phyloP scores from a whole-genome alignment of 139 green algal genomes.

The Raphidocelis subcapitata region DNA sequence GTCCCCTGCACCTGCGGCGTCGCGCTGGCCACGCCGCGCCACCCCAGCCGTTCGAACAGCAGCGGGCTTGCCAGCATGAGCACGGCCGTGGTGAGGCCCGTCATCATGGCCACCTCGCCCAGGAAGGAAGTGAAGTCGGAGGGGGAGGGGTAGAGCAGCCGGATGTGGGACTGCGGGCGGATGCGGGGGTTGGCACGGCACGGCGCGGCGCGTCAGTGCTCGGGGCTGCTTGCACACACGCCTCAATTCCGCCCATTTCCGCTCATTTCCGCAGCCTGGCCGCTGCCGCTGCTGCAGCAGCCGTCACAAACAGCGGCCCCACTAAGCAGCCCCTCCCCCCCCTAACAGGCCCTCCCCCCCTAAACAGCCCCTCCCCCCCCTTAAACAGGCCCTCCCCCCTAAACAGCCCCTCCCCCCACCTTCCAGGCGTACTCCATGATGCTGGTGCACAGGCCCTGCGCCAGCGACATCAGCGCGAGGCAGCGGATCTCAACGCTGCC shows the following conservation, averaged over 20 bases:
- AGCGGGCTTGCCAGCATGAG: slow-evolving; percentile 82
- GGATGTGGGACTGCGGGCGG: slow-evolving; percentile 78
- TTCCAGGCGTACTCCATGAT: slow-evolving; percentile 96
- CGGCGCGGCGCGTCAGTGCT: too few relatives aligned
- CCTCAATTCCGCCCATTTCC: too few relatives aligned
- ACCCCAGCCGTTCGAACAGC: slow-evolving; percentile 81
- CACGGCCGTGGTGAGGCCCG: slow-evolving; percentile 76
- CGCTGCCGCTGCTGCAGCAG: too few relatives aligned
- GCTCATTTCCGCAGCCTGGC: too few relatives aligned
- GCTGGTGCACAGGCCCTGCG: slow-evolving; percentile 78
- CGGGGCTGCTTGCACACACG: too few relatives aligned
- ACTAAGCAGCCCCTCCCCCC: too few relatives aligned
- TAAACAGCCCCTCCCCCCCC: too few relatives aligned
- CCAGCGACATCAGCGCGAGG: slow-evolving; percentile 89
- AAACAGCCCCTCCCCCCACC: too few relatives aligned
- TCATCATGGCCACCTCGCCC: slow-evolving; percentile 80
- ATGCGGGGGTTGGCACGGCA: too few relatives aligned
- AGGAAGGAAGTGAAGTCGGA: slow-evolving; percentile 76
- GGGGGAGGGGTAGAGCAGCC: slow-evolving; percentile 79
- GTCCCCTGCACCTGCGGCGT: slow-evolving; percentile 64
- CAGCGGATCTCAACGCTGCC: slow-evolving; percentile 68
- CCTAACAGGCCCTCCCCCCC: too few relatives aligned
- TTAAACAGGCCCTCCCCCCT: too few relatives aligned
- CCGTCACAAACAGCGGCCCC: too few relatives aligned
- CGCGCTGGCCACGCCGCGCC: slow-evolving; percentile 72